phyloP scores from a whole-genome alignment of 1,284 basidiomycete genomes.

The Puccinia horiana region DNA sequence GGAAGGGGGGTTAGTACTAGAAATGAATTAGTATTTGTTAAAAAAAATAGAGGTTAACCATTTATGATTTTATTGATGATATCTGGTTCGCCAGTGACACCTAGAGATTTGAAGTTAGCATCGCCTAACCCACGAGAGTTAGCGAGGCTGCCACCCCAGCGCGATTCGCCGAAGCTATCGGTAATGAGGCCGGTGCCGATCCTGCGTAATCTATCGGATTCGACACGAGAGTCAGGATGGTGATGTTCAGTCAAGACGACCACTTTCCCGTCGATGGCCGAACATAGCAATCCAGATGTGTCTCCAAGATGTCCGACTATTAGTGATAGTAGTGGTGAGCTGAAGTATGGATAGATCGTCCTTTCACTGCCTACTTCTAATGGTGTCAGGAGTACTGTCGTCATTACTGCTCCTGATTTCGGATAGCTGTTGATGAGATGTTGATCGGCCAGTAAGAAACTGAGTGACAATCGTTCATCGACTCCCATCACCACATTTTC shows the following conservation, averaged over 20 bases:
- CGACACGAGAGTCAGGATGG: conserved; percentile 84
- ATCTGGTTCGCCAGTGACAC: conserved; percentile 93
- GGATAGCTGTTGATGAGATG: conserved; percentile 18
- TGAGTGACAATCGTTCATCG: conserved; percentile 29
- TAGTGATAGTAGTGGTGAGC: conserved; percentile 56
- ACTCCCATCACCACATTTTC: conserved; percentile 4
- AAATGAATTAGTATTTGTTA: conserved; percentile 8
- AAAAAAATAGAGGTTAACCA: conserved; percentile 62
- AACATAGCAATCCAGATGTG: conserved; percentile 81
- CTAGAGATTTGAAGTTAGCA: conserved; percentile 80
- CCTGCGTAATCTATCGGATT: conserved; percentile 77
- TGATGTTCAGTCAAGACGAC: conserved; percentile 84
- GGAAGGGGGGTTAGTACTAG: background rate
- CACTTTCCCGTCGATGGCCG: conserved; percentile 71
- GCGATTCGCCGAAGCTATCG: conserved; percentile 85
- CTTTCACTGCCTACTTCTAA: conserved; percentile 66
- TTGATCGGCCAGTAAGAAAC: conserved; percentile 41
- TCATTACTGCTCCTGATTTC: conserved; percentile 31
- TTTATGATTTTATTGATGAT: conserved; percentile 76
- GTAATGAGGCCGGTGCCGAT: conserved; percentile 83
- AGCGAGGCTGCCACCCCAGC: conserved; percentile 93
- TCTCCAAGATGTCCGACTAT: conserved; percentile 88
- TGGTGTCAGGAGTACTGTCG: background rate
- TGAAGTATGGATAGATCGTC: conserved; percentile 57
- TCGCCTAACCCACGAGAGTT: conserved; percentile 95